Percentiles rank a stretch among this genome's conserved stretches.
phyloP scores from a whole-genome alignment of 1,284 basidiomycete species.

The Rhizoctonia solani region DNA sequence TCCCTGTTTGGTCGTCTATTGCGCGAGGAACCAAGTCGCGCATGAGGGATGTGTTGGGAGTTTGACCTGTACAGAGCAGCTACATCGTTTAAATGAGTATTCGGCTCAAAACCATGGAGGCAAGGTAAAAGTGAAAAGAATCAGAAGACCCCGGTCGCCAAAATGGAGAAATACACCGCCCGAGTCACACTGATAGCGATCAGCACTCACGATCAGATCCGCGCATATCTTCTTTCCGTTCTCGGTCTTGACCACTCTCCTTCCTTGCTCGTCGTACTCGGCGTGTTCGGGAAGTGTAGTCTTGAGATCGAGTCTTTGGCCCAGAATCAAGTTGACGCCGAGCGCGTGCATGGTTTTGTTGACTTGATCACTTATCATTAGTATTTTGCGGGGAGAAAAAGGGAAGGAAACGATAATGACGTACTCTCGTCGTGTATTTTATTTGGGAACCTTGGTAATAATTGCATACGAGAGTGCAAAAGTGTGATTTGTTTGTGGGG shows the following conservation, averaged over 20 bases:
- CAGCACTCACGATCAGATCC: not conserved
- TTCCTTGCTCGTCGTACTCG: constrained; percentile 10
- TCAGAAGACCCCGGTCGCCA: no score
- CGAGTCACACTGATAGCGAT: no score
- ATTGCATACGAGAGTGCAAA: constrained; percentile 49
- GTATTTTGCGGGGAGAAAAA: constrained; percentile 47
- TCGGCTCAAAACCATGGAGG: not conserved
- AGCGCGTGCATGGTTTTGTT: not conserved
- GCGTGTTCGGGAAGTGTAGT: constrained; percentile 5
- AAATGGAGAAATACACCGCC: no score
- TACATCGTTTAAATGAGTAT: constrained; percentile 41
- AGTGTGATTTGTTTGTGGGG: constrained; percentile 50
- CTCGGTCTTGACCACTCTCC: constrained; percentile 1
- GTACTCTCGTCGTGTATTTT: constrained; percentile 47
- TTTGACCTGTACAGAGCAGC: constrained; percentile 77
- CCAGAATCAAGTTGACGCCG: not conserved
- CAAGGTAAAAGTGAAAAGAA: not conserved
- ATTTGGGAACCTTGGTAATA: constrained; percentile 51
- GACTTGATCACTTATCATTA: not conserved
- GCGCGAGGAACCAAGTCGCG: constrained; percentile 54
- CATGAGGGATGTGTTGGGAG: constrained; percentile 69
- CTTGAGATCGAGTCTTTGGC: constrained; percentile 31
- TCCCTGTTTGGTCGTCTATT: constrained; percentile 54
- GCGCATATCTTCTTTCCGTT: not conserved
- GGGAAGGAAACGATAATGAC: constrained; percentile 33